Percentiles rank a stretch among this genome's conserved stretches.
Conservation (phyloP, 306 rosid genomes). For the Pyrus pyrifolia region DNA sequence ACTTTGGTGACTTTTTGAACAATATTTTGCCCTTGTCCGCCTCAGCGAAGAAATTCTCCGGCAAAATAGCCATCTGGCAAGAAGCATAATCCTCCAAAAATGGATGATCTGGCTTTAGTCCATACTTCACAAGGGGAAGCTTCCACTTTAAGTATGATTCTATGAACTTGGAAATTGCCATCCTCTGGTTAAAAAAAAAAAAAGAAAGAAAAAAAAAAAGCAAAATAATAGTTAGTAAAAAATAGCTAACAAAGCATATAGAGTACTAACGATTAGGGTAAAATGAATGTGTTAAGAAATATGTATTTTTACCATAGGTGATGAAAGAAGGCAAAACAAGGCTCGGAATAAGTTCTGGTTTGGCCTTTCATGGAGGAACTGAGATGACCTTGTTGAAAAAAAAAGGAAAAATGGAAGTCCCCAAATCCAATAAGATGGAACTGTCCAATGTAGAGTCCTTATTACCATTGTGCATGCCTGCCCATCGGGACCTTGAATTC, state of each 20-base stretch:
- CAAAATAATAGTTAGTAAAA: not conserved
- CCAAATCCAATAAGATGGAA: slow-evolving; percentile 59
- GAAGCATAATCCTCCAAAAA: slow-evolving; percentile 66
- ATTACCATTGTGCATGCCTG: slow-evolving; percentile 59
- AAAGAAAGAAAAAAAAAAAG: not conserved
- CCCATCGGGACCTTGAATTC: slow-evolving; percentile 31
- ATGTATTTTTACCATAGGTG: slow-evolving; percentile 36
- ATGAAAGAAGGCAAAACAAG: slow-evolving; percentile 37
- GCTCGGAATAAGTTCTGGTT: slow-evolving; percentile 32
- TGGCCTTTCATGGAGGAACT: slow-evolving; percentile 52
- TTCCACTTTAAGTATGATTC: slow-evolving; percentile 56
- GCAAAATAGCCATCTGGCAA: slow-evolving; percentile 71
- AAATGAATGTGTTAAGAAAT: not conserved
- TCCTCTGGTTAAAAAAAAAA: slow-evolving; percentile 24
- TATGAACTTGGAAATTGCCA: slow-evolving; percentile 52
- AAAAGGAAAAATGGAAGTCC: slow-evolving; percentile 62
- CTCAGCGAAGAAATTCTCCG: slow-evolving; percentile 43
- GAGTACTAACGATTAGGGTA: not conserved
- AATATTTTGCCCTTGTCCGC: slow-evolving; percentile 48
- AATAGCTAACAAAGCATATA: not conserved
- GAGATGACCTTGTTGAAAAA: slow-evolving; percentile 58
- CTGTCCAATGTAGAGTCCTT: slow-evolving; percentile 51
- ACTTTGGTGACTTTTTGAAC: slow-evolving; percentile 40
- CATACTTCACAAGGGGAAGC: slow-evolving; percentile 49
- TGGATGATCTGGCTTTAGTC: slow-evolving; percentile 52